Evolutionary conservation across 176 grass and related monocot species (phyloP).

Genomic region (Carex parvula): DNA sequence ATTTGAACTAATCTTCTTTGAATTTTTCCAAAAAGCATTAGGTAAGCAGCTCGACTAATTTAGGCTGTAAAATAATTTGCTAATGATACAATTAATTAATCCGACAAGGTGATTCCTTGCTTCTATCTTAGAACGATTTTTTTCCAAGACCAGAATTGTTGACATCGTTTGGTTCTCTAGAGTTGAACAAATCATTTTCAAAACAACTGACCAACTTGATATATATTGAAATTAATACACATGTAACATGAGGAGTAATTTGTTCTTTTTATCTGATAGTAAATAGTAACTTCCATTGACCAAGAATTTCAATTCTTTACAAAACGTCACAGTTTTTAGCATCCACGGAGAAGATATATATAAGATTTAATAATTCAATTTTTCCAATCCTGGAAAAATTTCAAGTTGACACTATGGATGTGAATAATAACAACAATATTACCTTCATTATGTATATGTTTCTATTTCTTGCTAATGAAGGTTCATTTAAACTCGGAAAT

Average conservation of each 20-base stretch:
- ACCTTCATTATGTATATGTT: neutral
- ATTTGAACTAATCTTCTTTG: neutral
- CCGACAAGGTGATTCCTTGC: neutral
- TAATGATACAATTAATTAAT: neutral
- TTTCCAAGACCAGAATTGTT: neutral
- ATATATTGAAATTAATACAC: neutral
- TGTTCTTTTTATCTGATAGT: neutral
- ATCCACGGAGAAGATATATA: neutral
- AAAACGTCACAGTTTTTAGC: neutral
- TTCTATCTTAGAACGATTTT: neutral
- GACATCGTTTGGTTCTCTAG: neutral
- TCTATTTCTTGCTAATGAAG: neutral
- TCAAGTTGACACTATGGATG: neutral
- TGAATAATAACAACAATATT: neutral
- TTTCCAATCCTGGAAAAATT: neutral
- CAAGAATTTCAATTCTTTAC: neutral
- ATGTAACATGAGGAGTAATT: neutral
- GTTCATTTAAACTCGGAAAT: neutral
- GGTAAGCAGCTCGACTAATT: neutral
- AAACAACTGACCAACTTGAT: neutral
- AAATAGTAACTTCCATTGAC: neutral
- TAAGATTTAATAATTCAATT: neutral
- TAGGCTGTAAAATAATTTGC: neutral
- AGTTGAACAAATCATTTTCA: neutral
- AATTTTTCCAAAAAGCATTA: neutral